A percentile compares a stretch with the other conserved stretches of the same genome.
These are phyloP conservation scores for Aureobasidium sp. DNA, from an alignment of 2,329 filamentous ascomycete genomes.

Conservation along the genomic window DNA sequence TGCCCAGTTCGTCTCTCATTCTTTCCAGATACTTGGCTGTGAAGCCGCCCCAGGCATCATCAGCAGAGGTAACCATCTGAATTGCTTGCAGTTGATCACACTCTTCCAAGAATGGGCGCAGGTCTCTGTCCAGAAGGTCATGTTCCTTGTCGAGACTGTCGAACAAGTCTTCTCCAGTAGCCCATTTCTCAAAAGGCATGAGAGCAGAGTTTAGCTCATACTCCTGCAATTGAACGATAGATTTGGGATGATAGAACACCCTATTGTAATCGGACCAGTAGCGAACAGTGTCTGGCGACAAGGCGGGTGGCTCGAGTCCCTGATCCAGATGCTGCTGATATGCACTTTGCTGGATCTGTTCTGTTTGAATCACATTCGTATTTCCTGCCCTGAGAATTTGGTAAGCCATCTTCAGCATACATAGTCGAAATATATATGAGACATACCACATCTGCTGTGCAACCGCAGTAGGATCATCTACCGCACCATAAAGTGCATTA, in stretches of 20 bases:
- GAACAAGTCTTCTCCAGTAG: constrained; percentile 65
- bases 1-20: constrained; percentile 83
- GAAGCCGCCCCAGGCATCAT: constrained; percentile 46
- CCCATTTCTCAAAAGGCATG: constrained; percentile 74
- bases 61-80: constrained; percentile 50
- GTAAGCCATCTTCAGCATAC: background rate
- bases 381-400: constrained; percentile 49
- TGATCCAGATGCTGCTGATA: constrained; percentile 76
- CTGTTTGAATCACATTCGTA: constrained; percentile 59
- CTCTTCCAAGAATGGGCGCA: constrained; percentile 83
- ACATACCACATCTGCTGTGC: constrained; percentile 31
- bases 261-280: constrained; percentile 97
- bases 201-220: constrained; percentile 74
- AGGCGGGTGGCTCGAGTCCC: constrained; percentile 53
- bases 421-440: background rate
- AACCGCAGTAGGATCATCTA: constrained; percentile 29
- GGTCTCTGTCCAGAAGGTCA: constrained; percentile 82
- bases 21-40: constrained; percentile 46
- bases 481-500: constrained; percentile 73
- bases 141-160: constrained; percentile 51
- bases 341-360: constrained; percentile 57
- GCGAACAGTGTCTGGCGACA: constrained; percentile 65
- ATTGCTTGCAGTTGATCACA: constrained; percentile 87
- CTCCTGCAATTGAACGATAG: constrained; percentile 78
- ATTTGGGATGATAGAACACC: constrained; percentile 84